These are phyloP conservation scores for Daldinia childiae DNA, from an alignment of 495 filamentous ascomycete genomes.

Conservation along the genomic window DNA sequence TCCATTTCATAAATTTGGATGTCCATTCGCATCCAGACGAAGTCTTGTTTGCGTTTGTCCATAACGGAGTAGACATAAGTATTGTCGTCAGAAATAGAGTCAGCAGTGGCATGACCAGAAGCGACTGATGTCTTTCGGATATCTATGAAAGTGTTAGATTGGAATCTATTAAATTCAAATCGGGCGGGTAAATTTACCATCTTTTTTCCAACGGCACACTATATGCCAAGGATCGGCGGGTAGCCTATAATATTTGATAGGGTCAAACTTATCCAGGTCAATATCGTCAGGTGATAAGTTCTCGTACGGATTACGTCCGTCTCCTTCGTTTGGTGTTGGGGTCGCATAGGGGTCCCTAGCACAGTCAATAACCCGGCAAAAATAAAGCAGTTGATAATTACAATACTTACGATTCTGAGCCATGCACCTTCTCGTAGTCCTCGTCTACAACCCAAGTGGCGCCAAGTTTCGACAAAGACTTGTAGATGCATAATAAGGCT, in stretches of 20 bases:
- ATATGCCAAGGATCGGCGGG: slow-evolving; percentile 97
- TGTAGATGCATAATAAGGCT: slow-evolving; percentile 92
- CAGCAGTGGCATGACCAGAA: slow-evolving; percentile 42
- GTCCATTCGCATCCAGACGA: slow-evolving; percentile 85
- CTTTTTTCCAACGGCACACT: slow-evolving; percentile 83
- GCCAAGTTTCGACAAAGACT: slow-evolving; percentile 84
- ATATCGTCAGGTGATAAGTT: slow-evolving; percentile 40
- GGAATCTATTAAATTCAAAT: slow-evolving; percentile 28
- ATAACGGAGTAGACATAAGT: slow-evolving; percentile 51
- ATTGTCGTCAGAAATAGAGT: slow-evolving; percentile 47
- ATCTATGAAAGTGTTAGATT: slow-evolving; percentile 43
- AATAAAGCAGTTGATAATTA: background rate
- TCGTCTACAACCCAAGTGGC: slow-evolving; percentile 81
- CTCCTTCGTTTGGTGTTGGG: slow-evolving; percentile 24
- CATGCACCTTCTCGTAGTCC: slow-evolving; percentile 56
- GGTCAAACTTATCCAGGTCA: slow-evolving; percentile 47
- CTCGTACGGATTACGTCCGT: slow-evolving; percentile 40
- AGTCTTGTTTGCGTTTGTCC: slow-evolving; percentile 58
- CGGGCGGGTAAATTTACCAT: slow-evolving; percentile 65
- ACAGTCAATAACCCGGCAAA: slow-evolving; percentile 21
- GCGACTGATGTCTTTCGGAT: slow-evolving; percentile 51
- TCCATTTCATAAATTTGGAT: slow-evolving; percentile 98
- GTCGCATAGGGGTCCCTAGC: slow-evolving; percentile 42
- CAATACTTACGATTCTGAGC: slow-evolving; percentile 37
- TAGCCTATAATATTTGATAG: slow-evolving; percentile 68